Base-by-base conservation (phyloP, 306 rosid species). In the Crotalaria pallida region DNA sequence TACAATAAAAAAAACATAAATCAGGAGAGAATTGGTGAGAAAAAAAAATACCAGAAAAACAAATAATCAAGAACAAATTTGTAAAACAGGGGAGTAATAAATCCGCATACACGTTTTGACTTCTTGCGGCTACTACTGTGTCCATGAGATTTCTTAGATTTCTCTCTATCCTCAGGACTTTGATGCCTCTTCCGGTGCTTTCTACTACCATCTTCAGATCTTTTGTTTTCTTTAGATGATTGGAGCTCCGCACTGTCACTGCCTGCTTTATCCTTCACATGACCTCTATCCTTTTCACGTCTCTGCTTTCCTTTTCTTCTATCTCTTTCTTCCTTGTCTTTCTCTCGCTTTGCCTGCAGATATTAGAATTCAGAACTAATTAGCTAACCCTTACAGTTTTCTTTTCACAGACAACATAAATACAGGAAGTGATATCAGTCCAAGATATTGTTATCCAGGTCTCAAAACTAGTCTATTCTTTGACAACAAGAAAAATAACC, bases 321-420 rank as follows among this genome's bases (percentile, higher is more conserved):
- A 27, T 90, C 96, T 66, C 85, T 84, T 29, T 92, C 96, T 74
- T 89, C 96, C 71, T 88, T 88, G 55, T 92, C 98, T 57, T 85
- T 92, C 52, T 88, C 96, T 84, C 82, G 88, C 78, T 87, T 88
- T 16, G 79, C 86, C 96, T 90, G 82, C 69, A 83, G 79, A 79
- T 67, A 66, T 49, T 51, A 65, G 24, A 34, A 45, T 23, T 81
- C 65, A 51, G 65, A 70, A 26, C 38, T 45, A 27, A 52, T 50
- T 63, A 63, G 36, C 67, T 10, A 48, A 23, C 47, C 49, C 16
- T 49, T 65, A 16, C 67, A 19, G 26, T 36, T 45, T 57, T 73
- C 17, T 26, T 11, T 64, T 45, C 44, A 43, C 15, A 26, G 51
- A 72, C 41, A 61, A 40, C 13, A 22, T 34, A 21, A 45, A 33